Evolutionary conservation across 306 rosid species (phyloP), one percentile per base, ranked within the genome.

Genomic region (Mimosa bimucronata): DNA sequence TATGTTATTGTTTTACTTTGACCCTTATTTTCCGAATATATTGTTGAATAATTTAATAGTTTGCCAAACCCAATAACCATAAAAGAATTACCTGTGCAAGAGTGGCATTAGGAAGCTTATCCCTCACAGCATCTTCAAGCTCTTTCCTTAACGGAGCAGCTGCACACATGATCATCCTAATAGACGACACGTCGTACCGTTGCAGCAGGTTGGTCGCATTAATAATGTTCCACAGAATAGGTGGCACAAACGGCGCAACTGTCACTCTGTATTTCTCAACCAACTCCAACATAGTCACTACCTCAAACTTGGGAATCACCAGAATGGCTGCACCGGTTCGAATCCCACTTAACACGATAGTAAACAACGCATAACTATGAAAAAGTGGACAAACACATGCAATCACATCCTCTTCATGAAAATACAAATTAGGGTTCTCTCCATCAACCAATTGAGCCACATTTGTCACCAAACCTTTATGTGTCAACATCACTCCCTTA

Each of bases 141-240:
- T 90, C 96, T 75, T 75, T 67, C 58, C 94, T 90, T 86, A 92
- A 75, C 0, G 98, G 97, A 0, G 98, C 97, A 0, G 94, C 98
- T 4, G 97, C 98, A 0, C 94, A 87, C 74, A 90, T 42, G 19
- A 90, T 89, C 16, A 50, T 85, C 8, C 94, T 58, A 16, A 94
- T 75, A 9, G 97, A 92, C 72, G 97, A 90, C 87, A 94, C 21
- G 81, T 94, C 90, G 79, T 83, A 86, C 0, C 79, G 64, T n/a
- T 55, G 13, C 28, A 55, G 61, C 12, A 55, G 61, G 61, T 55
- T 21, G 21, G 26, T 10, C 0, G 13, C 19, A 0, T 79, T 46
- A 0, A 87, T 94, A 25, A 94, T 79, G 25, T 89, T 87, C 68
- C 88, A 61, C 9, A 92, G 83, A 18, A 94, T 92, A 4, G 98